A percentile compares a stretch with the other conserved stretches of the same genome.
phyloP scores from a whole-genome alignment of 202 grass and related monocot species.

The Schoenoplectus triqueter region DNA sequence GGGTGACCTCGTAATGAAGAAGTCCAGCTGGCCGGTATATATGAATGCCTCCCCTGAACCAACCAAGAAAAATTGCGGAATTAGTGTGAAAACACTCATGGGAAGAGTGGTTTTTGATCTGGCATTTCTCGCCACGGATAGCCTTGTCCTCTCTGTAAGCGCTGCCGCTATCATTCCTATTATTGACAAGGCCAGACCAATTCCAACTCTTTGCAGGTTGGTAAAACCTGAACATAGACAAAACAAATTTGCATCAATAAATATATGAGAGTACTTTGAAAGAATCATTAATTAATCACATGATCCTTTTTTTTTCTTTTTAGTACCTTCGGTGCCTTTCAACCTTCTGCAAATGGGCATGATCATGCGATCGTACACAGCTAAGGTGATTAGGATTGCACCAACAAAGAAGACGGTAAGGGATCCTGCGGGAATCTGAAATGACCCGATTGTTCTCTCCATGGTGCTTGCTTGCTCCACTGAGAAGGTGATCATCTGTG shows the following conservation, averaged over 20 bases:
- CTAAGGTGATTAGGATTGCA: conserved; percentile 75
- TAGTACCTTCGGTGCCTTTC: conserved; percentile 41
- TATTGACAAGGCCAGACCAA: conserved; percentile 67
- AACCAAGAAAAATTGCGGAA: conserved; percentile 83
- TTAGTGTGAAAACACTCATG: conserved; percentile 75
- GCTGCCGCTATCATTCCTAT: conserved; percentile 67
- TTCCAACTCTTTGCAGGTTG: conserved; percentile 75
- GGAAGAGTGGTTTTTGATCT: conserved; percentile 42
- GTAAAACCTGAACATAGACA: conserved; percentile 52
- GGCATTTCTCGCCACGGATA: background rate
- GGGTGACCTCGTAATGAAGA: conserved; percentile 93
- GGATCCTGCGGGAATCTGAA: conserved; percentile 77
- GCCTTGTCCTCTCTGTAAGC: conserved; percentile 53
- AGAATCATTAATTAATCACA: background rate
- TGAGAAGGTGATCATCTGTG: conserved; percentile 95
- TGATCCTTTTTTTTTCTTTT: background rate
- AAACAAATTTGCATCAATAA: conserved; percentile 5
- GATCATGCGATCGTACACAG: conserved; percentile 68
- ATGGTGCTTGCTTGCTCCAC: conserved; percentile 94
- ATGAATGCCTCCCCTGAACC: conserved; percentile 87
- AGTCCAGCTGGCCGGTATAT: conserved; percentile 92
- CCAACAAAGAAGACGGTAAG: conserved; percentile 87
- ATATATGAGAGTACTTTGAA: background rate
- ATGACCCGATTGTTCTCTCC: conserved; percentile 65
- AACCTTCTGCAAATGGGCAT: conserved; percentile 66